phyloP scores from a whole-genome alignment of 495 filamentous ascomycete genomes.

The Lasiosphaeria ovina region DNA sequence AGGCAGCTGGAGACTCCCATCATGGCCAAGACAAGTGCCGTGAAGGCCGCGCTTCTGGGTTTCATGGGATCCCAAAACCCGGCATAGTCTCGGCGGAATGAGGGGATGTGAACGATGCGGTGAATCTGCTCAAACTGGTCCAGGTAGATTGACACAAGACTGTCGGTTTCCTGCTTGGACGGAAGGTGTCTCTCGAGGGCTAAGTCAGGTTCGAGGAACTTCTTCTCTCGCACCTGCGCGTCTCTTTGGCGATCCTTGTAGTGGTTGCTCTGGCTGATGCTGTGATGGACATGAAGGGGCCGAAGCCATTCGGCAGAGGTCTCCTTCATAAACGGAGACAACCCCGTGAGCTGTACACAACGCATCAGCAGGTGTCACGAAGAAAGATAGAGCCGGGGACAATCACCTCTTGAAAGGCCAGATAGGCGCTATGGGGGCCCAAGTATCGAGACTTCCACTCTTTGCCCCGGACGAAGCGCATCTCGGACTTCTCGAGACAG shows the following conservation, averaged over 20 bases:
- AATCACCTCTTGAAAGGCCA: constrained; percentile 38
- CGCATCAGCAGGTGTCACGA: background rate
- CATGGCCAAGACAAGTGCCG: constrained; percentile 44
- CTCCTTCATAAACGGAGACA: constrained; percentile 47
- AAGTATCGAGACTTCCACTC: constrained; percentile 50
- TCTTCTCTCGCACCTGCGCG: constrained; percentile 34
- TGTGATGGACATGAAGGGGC: constrained; percentile 32
- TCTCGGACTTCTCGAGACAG: constrained; percentile 31
- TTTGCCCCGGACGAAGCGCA: constrained; percentile 38
- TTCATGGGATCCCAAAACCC: constrained; percentile 43
- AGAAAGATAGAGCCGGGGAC: background rate
- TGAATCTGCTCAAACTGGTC: constrained; percentile 48
- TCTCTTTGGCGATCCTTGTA: constrained; percentile 36
- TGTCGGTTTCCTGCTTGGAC: constrained; percentile 36
- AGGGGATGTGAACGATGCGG: constrained; percentile 47
- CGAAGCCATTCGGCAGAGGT: constrained; percentile 43
- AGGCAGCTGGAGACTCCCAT: constrained; percentile 41
- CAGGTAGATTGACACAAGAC: constrained; percentile 40
- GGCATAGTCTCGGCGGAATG: constrained; percentile 42
- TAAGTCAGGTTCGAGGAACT: constrained; percentile 29
- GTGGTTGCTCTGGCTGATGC: background rate
- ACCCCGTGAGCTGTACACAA: constrained; percentile 38
- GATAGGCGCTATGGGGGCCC: constrained; percentile 47
- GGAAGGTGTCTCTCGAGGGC: constrained; percentile 42
- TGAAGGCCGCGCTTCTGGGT: constrained; percentile 43